Evolutionary conservation across 2,329 filamentous ascomycete species (phyloP), one percentile per base, ranked within the genome.

Genomic region (Arthrobotrys pseudoclavata): DNA sequence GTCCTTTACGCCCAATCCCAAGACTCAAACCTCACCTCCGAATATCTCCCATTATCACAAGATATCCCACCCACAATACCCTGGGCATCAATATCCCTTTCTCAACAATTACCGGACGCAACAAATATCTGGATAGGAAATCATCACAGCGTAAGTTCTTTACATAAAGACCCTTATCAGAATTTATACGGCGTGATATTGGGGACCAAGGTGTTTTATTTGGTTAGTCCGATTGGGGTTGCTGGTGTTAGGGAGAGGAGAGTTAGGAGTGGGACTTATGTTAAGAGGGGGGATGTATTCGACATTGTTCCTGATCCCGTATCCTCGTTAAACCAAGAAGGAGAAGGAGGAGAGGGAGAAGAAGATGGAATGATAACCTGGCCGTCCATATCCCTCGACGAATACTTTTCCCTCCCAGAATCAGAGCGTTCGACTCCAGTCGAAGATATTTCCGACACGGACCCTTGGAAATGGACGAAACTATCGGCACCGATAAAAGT

Each of bases 101-200:
- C 87, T 45, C 86, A 87, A 60, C 82, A 84, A 0, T 4, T 52
- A 7, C 91, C 92, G 0, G 92, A 96, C 79, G 92, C 92, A 13
- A 88, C 93, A 78, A 96, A 96, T 82, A 86, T 96, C 81, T 95
- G 92, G 92, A 89, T 96, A 61, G 92, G 92, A 67, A 92, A 92
- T 84, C 88, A 89, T 0, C 86, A 85, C 42, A 92, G 90, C 26
- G 86, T 88, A 0, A 94, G 92, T 0, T 90, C 91, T 0, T 83
- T 94, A 67, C 93, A 96, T 84, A 92, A 91, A 81, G 93, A 96
- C 84, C 92, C 92, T 81, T 95, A 94, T 83, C 92, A 96, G 83
- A 96, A 96, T 82, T 87, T 96, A 0, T 96, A 94, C 83, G 91
- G 93, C 0, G 92, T 95, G 81, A 83, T 95, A 13, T 83, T 89